These are phyloP conservation scores for Madurella mycetomatis DNA, from an alignment of 2,329 filamentous ascomycete genomes.

Conservation along the genomic window DNA sequence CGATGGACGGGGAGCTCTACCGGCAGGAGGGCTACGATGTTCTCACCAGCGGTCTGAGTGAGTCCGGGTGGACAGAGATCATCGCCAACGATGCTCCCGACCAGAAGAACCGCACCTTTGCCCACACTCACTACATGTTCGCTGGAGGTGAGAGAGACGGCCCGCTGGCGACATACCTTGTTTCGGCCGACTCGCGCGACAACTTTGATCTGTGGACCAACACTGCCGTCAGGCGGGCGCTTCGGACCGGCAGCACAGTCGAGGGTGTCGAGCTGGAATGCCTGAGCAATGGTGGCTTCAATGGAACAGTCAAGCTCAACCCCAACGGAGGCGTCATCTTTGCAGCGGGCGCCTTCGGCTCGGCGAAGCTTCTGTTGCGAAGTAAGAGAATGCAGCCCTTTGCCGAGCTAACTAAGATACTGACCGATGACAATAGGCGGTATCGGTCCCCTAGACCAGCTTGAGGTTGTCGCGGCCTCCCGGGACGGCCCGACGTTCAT, in stretches of 20 bases:
- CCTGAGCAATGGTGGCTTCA: conserved; percentile 48
- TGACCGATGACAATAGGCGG: conserved; percentile 34
- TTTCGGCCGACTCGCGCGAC: conserved; percentile 38
- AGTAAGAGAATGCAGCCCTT: conserved; percentile 34
- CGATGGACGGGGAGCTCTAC: conserved; percentile 62
- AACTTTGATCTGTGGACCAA: conserved; percentile 67
- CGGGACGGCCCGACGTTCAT: conserved; percentile 50
- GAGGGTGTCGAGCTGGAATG: conserved; percentile 66
- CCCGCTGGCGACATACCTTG: conserved; percentile 66
- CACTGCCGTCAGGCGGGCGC: conserved; percentile 62
- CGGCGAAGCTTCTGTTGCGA: conserved; percentile 63
- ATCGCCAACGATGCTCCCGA: conserved; percentile 56
- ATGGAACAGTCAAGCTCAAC: conserved; percentile 56
- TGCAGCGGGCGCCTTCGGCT: conserved; percentile 65
- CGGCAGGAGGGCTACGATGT: conserved; percentile 63
- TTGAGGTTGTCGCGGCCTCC: conserved; percentile 47
- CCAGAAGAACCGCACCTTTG: conserved; percentile 62
- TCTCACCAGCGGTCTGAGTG: conserved; percentile 53
- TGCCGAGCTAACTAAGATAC: neutral
- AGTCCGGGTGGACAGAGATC: conserved; percentile 59
- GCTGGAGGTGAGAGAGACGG: conserved; percentile 62
- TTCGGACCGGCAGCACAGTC: conserved; percentile 57
- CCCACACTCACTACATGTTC: conserved; percentile 65
- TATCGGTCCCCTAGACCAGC: conserved; percentile 60
- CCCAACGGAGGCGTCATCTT: conserved; percentile 60